phyloP scores from a whole-genome alignment of 2,329 filamentous ascomycete species.

The Coniella lustricola region DNA sequence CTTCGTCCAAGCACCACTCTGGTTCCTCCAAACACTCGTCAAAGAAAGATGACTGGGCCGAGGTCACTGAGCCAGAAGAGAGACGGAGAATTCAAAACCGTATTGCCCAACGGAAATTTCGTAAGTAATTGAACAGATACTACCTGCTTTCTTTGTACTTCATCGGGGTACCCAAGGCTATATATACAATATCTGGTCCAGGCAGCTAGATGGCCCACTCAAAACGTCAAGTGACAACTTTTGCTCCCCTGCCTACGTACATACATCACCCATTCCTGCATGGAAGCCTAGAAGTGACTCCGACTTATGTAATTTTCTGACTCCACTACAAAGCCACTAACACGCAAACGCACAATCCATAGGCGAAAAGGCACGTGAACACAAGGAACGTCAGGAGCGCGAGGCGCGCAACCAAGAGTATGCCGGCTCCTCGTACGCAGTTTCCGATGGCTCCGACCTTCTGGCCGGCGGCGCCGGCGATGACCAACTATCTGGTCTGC shows the following conservation, averaged over 20 bases:
- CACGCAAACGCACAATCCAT: neutral
- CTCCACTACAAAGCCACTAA: too few species aligned
- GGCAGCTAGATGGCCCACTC: too few species aligned
- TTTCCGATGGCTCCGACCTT: constrained; percentile 52
- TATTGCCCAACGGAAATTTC: constrained; percentile 68
- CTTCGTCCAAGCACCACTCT: constrained; percentile 24
- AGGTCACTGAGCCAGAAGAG: constrained; percentile 63
- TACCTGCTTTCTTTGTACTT: neutral
- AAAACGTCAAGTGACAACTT: too few species aligned
- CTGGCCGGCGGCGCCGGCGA: constrained; percentile 25
- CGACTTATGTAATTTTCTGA: neutral
- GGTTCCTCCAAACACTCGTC: constrained; percentile 29
- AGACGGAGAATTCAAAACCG: constrained; percentile 70
- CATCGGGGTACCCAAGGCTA: too few species aligned
- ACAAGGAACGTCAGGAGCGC: constrained; percentile 58
- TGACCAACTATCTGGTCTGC: constrained; percentile 56
- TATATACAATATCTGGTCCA: neutral
- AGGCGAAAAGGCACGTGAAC: constrained; percentile 66
- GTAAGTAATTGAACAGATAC: constrained; percentile 38
- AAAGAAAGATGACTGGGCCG: constrained; percentile 59
- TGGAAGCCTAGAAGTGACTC: too few species aligned
- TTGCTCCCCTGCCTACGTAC: neutral
- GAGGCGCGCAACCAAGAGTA: constrained; percentile 56
- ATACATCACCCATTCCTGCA: neutral
- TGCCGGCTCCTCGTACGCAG: constrained; percentile 57